A percentile compares a stretch with the other conserved stretches of the same genome.
Evolutionary conservation across 2,329 filamentous ascomycete species (phyloP).

Genomic region (Fusarium hainanense): DNA sequence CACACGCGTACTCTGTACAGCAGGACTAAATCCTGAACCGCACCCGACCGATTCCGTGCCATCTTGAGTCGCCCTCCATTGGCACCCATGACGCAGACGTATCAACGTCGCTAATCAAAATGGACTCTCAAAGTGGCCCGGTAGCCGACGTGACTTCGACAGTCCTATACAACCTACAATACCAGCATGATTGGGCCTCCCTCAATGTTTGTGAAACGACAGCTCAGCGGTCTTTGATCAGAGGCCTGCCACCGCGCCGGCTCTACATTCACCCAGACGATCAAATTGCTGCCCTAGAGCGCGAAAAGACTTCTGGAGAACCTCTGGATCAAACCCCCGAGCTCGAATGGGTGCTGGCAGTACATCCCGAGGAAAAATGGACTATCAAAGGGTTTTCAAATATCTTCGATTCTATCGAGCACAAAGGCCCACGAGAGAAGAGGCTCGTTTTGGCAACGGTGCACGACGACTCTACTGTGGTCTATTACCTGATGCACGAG

Average conservation of each 20-base stretch:
- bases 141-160: constrained; percentile 51
- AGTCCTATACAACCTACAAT: constrained; percentile 76
- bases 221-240: constrained; percentile 70
- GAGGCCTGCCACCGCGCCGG: constrained; percentile 76
- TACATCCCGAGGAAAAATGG: constrained; percentile 79
- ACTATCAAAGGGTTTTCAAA: constrained; percentile 72
- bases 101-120: constrained; percentile 9
- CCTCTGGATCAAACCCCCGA: constrained; percentile 63
- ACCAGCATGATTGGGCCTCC: constrained; percentile 80
- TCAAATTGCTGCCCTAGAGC: constrained; percentile 77
- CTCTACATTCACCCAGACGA: constrained; percentile 86
- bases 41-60: neutral
- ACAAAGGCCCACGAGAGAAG: constrained; percentile 66
- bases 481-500: constrained; percentile 87
- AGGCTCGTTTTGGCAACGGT: constrained; percentile 78
- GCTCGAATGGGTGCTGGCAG: constrained; percentile 81
- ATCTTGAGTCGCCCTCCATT: constrained; percentile 1
- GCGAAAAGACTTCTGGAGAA: constrained; percentile 61
- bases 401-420: constrained; percentile 73
- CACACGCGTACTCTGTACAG: constrained; percentile 11
- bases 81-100: constrained; percentile 8
- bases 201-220: constrained; percentile 64
- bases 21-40: constrained; percentile 3
- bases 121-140: constrained; percentile 27
- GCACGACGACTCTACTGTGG: constrained; percentile 83